These are phyloP conservation scores for Emergomyces africanus DNA, from an alignment of 2,329 filamentous ascomycete genomes.

Conservation along the genomic window DNA sequence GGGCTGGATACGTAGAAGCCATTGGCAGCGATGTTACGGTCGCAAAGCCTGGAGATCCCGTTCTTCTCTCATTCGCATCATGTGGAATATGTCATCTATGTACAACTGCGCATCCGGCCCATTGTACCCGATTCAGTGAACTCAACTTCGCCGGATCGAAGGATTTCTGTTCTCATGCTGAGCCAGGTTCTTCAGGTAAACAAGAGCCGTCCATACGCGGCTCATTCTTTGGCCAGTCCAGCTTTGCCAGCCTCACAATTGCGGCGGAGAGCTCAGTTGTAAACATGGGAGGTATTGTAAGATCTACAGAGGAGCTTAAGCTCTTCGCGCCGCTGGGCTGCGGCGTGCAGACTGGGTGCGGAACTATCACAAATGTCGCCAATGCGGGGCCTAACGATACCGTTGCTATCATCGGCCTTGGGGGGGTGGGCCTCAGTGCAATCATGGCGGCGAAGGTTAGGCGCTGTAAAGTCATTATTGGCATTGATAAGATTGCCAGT, in stretches of 20 bases:
- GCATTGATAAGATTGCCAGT: slow-evolving; percentile 13
- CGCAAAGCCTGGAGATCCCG: slow-evolving; percentile 34
- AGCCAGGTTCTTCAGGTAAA: not conserved
- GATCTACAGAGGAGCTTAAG: slow-evolving; percentile 12
- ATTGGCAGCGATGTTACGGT: slow-evolving; percentile 31
- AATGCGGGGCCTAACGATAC: slow-evolving; percentile 9
- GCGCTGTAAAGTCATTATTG: slow-evolving; percentile 15
- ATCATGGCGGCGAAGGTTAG: slow-evolving; percentile 21
- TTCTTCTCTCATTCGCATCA: slow-evolving; percentile 18
- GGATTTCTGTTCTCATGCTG: slow-evolving; percentile 4
- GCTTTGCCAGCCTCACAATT: slow-evolving; percentile 20
- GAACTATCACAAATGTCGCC: slow-evolving; percentile 16
- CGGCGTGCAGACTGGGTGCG: slow-evolving; percentile 20
- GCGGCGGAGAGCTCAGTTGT: slow-evolving; percentile 19
- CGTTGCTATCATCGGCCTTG: slow-evolving; percentile 21
- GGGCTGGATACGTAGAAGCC: slow-evolving; percentile 38
- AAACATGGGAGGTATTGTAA: slow-evolving; percentile 12
- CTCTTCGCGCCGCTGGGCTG: slow-evolving; percentile 21
- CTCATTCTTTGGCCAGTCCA: slow-evolving; percentile 28
- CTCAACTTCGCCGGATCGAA: slow-evolving; percentile 11
- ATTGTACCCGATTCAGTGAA: slow-evolving; percentile 8
- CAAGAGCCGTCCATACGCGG: slow-evolving; percentile 8
- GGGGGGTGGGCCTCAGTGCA: slow-evolving; percentile 21
- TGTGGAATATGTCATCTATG: slow-evolving; percentile 13
- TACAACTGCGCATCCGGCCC: slow-evolving; percentile 9